A percentile compares a stretch with the other conserved stretches of the same genome.
phyloP scores from a whole-genome alignment of 768 basidiomycete species.

The Lactarius sanguifluus region DNA sequence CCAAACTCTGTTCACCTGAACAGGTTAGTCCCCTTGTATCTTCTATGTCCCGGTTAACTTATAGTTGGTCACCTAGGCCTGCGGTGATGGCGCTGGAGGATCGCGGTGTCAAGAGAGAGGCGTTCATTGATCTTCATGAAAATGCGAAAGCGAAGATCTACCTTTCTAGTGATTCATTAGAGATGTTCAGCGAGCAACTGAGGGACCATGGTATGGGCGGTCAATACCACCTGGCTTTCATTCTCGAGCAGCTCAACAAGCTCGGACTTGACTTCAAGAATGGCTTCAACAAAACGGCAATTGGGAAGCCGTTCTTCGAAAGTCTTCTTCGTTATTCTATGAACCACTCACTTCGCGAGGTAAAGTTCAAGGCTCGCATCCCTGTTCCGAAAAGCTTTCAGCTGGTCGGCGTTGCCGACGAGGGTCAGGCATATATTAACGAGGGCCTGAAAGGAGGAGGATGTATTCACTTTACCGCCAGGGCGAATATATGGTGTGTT shows the following conservation, averaged over 20 bases:
- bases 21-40: slow-evolving; percentile 43
- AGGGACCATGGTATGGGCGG: slow-evolving; percentile 46
- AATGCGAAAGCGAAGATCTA: slow-evolving; percentile 53
- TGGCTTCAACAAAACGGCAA: slow-evolving; percentile 36
- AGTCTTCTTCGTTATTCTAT: slow-evolving; percentile 58
- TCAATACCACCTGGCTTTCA: slow-evolving; percentile 48
- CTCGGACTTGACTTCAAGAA: slow-evolving; percentile 51
- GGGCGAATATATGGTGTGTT: slow-evolving; percentile 22
- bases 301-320: slow-evolving; percentile 58
- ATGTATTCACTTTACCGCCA: slow-evolving; percentile 16
- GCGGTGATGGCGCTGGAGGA: slow-evolving; percentile 81
- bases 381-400: slow-evolving; percentile 64
- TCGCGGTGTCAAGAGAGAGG: slow-evolving; percentile 57
- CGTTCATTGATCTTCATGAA: slow-evolving; percentile 63
- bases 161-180: slow-evolving; percentile 59
- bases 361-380: slow-evolving; percentile 77
- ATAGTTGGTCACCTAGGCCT: slow-evolving; percentile 44
- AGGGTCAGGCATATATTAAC: slow-evolving; percentile 43
- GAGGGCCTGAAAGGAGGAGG: slow-evolving; percentile 12
- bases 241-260: slow-evolving; percentile 50
- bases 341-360: slow-evolving; percentile 64
- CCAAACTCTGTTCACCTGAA: slow-evolving; percentile 72
- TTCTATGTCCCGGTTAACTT: neutral
- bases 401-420: slow-evolving; percentile 81
- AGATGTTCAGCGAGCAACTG: slow-evolving; percentile 50